Percentiles rank a stretch among this genome's conserved stretches.
Evolutionary conservation across 2,329 filamentous ascomycete species (phyloP).

Genomic region (Penicillium italicum): DNA sequence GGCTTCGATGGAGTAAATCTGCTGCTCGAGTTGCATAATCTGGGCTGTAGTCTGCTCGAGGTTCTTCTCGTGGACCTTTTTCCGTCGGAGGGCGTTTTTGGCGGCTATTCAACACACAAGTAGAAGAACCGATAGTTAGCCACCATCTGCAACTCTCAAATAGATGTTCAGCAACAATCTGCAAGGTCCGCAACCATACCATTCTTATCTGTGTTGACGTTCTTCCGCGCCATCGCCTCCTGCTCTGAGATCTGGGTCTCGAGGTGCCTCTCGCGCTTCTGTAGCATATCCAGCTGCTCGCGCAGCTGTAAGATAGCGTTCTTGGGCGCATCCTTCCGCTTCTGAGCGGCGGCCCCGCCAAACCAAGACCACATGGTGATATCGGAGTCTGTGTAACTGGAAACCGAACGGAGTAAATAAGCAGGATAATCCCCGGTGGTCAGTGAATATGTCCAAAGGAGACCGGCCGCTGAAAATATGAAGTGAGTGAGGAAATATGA

Average conservation of each 20-base stretch:
- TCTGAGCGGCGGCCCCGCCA: slow-evolving; percentile 74
- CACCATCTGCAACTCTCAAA: not conserved
- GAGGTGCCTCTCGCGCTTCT: slow-evolving; percentile 90
- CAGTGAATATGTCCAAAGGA: not conserved
- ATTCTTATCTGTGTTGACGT: slow-evolving; percentile 83
- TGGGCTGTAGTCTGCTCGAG: slow-evolving; percentile 87
- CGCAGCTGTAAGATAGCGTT: slow-evolving; percentile 89
- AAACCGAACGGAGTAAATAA: not conserved
- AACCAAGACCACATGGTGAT: slow-evolving; percentile 77
- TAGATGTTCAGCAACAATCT: not conserved
- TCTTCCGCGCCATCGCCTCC: slow-evolving; percentile 81
- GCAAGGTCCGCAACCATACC: slow-evolving; percentile 57
- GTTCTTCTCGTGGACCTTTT: slow-evolving; percentile 90
- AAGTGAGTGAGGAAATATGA: slow-evolving; percentile 3
- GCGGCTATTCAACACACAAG: slow-evolving; percentile 60
- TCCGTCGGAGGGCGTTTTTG: slow-evolving; percentile 83
- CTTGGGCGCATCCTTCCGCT: slow-evolving; percentile 91
- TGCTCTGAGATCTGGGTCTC: slow-evolving; percentile 92
- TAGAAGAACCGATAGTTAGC: not conserved
- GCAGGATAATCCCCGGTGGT: not conserved
- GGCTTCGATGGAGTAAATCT: slow-evolving; percentile 95
- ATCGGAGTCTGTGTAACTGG: not conserved
- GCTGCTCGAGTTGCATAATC: slow-evolving; percentile 87
- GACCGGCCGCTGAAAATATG: slow-evolving; percentile 8
- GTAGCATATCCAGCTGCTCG: slow-evolving; percentile 91